Percentiles rank a stretch among this genome's conserved stretches.
These are phyloP conservation scores for Fusarium sp. DNA, from an alignment of 2,329 filamentous ascomycete genomes.

Conservation along the genomic window DNA sequence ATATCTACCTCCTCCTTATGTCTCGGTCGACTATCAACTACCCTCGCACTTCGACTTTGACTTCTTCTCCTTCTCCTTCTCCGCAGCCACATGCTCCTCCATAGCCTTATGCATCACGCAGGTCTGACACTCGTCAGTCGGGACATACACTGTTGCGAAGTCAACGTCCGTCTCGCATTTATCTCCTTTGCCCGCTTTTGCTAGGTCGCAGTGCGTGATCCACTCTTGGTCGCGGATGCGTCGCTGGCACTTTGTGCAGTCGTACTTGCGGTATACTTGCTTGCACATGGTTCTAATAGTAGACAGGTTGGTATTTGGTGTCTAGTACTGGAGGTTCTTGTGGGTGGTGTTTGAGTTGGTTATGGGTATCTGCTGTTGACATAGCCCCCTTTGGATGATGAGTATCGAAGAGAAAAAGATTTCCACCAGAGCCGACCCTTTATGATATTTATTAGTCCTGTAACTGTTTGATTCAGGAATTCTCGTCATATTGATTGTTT, in stretches of 20 bases:
- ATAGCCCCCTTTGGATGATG: neutral
- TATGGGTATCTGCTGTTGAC: neutral
- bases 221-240: conserved; percentile 22
- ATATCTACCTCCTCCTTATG: neutral
- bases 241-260: conserved; percentile 35
- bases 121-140: conserved; percentile 26
- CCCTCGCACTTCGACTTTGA: neutral
- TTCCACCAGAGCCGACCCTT: neutral
- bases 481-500: neutral
- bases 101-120: conserved; percentile 30
- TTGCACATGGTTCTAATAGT: conserved; percentile 24
- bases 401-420: neutral
- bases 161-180: conserved; percentile 13
- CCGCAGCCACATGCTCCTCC: conserved; percentile 13
- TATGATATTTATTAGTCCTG: neutral
- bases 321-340: neutral
- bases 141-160: conserved; percentile 27
- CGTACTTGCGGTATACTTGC: conserved; percentile 25
- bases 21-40: neutral
- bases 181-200: neutral
- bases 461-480: neutral
- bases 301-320: neutral
- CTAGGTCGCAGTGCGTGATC: conserved; percentile 10
- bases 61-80: conserved; percentile 1
- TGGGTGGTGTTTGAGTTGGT: neutral